Conservation (phyloP, 1,284 basidiomycete genomes). For the Paramarasmius palmivorus region DNA sequence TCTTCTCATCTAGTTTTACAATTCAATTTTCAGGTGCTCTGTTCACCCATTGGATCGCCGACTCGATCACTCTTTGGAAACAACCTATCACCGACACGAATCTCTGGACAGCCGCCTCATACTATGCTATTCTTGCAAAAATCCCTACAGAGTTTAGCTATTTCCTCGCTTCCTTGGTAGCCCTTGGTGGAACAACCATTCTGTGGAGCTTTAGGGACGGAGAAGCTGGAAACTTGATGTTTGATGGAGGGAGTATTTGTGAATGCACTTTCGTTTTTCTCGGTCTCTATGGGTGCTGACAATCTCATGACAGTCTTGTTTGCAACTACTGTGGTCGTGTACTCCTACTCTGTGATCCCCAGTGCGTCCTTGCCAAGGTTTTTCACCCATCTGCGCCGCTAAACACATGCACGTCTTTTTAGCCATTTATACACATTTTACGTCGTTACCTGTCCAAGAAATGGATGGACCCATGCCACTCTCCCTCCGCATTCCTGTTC, state of each 20-base stretch:
- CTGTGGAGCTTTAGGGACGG: conserved; percentile 77
- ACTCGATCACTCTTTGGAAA: conserved; percentile 83
- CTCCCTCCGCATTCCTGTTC: conserved; percentile 55
- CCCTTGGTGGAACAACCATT: conserved; percentile 63
- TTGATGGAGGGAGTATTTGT: conserved; percentile 85
- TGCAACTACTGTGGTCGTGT: conserved; percentile 64
- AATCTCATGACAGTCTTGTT: conserved; percentile 60
- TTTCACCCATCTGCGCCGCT: no score
- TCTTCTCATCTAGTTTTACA: conserved; percentile 1
- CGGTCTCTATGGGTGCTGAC: conserved; percentile 8
- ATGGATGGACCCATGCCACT: conserved; percentile 53
- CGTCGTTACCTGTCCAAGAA: conserved; percentile 47
- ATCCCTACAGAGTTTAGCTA: conserved; percentile 57
- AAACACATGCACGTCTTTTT: no score
- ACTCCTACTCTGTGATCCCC: conserved; percentile 71
- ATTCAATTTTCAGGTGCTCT: conserved; percentile 57
- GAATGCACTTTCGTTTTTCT: conserved; percentile 28
- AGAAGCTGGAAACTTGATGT: conserved; percentile 81
- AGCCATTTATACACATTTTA: conserved; percentile 62
- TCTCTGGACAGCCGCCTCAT: conserved; percentile 76
- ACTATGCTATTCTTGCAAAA: conserved; percentile 74
- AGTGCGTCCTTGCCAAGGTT: conserved; percentile 63
- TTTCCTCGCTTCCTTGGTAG: conserved; percentile 52
- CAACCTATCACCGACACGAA: conserved; percentile 75
- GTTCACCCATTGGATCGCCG: conserved; percentile 86